A percentile compares a stretch with the other conserved stretches of the same genome.
Conservation (phyloP, 2,329 filamentous ascomycete species). For the Microsporum ferrugineum region DNA sequence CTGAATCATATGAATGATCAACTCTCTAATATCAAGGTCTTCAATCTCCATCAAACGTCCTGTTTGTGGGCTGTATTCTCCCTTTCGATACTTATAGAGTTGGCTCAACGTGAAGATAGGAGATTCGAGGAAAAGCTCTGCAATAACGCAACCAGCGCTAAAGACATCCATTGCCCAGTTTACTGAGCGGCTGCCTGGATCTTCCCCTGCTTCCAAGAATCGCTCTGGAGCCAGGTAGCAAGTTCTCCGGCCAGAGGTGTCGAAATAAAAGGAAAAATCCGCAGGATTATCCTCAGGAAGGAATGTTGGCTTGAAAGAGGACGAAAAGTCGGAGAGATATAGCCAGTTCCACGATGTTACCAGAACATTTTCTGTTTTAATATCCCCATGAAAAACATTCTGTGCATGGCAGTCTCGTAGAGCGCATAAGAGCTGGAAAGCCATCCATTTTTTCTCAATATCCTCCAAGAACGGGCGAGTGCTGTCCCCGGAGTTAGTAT, state of each 20-base stretch:
- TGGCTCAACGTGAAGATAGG: slow-evolving; percentile 97
- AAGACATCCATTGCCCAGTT: slow-evolving; percentile 99
- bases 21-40: slow-evolving; percentile 72
- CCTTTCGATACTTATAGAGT: slow-evolving; percentile 83
- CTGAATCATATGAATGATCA: slow-evolving; percentile 94
- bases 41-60: slow-evolving; percentile 75
- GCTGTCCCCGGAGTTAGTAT: slow-evolving; percentile 40
- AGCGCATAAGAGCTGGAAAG: slow-evolving; percentile 87
- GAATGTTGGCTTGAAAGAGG: slow-evolving; percentile 85
- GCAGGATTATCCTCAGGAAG: slow-evolving; percentile 93
- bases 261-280: slow-evolving; percentile 96
- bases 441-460: slow-evolving; percentile 97
- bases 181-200: slow-evolving; percentile 51
- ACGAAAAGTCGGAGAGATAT: slow-evolving; percentile 94
- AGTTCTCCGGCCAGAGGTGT: slow-evolving; percentile 78
- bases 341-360: slow-evolving; percentile 99
- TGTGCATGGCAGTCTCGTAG: slow-evolving; percentile 81
- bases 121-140: slow-evolving; percentile 86
- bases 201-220: slow-evolving; percentile 62
- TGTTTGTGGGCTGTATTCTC: slow-evolving; percentile 80
- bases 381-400: slow-evolving; percentile 91
- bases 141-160: slow-evolving; percentile 91
- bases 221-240: slow-evolving; percentile 93
- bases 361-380: slow-evolving; percentile 93
- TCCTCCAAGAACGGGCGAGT: slow-evolving; percentile 93